phyloP scores from a whole-genome alignment of 2,329 filamentous ascomycete genomes.

The Mycocentrospora acerina region DNA sequence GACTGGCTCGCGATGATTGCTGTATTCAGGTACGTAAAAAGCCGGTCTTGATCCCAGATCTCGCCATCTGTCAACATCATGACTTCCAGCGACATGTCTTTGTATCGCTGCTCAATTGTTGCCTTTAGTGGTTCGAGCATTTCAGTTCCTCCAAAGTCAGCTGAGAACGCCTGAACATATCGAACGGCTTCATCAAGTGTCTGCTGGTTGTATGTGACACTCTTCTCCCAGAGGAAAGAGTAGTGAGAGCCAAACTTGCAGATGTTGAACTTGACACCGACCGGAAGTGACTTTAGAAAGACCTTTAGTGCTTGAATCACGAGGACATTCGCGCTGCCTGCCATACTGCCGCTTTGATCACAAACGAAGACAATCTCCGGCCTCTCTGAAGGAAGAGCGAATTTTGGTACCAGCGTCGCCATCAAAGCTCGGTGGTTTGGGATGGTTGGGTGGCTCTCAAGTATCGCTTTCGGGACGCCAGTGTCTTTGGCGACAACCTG shows the following conservation, averaged over 20 bases:
- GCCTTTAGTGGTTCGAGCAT: constrained; percentile 52
- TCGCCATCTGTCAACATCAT: constrained; percentile 60
- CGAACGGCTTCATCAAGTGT: constrained; percentile 48
- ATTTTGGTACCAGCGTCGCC: constrained; percentile 70
- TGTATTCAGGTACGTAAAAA: constrained; percentile 53
- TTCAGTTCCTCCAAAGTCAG: constrained; percentile 57
- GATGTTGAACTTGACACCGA: constrained; percentile 69
- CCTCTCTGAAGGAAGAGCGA: constrained; percentile 56
- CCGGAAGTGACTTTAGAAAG: constrained; percentile 66
- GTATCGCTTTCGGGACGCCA: constrained; percentile 62
- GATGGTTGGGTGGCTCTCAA: constrained; percentile 66
- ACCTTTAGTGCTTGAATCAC: constrained; percentile 60
- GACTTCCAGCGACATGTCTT: constrained; percentile 53
- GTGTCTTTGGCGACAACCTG: constrained; percentile 63
- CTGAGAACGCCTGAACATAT: constrained; percentile 47
- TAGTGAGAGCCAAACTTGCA: constrained; percentile 62
- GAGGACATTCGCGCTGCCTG: constrained; percentile 51
- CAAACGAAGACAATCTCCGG: constrained; percentile 72
- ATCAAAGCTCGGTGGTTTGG: constrained; percentile 66
- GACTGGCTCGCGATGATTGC: constrained; percentile 44
- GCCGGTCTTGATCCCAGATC: constrained; percentile 51
- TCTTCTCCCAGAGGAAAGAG: constrained; percentile 52
- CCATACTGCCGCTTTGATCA: constrained; percentile 71
- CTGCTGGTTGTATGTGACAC: constrained; percentile 49
- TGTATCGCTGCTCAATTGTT: constrained; percentile 49